Base-by-base conservation (phyloP, 1,284 basidiomycete species). In the Leccinum glutinopallens region DNA sequence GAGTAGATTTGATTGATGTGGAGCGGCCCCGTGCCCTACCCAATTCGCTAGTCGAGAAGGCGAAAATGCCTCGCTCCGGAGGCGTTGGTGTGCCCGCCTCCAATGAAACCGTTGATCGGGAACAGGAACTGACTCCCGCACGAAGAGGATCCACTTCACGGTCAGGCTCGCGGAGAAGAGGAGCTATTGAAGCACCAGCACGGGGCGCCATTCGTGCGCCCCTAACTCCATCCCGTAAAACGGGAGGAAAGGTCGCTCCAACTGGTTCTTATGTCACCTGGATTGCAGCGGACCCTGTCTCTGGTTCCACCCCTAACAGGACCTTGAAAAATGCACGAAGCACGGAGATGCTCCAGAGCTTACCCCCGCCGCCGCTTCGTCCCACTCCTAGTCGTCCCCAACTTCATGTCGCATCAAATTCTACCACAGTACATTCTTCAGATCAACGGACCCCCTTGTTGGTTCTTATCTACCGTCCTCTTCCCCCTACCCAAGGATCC, bases 401-500 rank as follows among this genome's bases (percentile, higher is more conserved):
- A 19, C 68, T 76, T 58, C 66, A 67, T 33, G 66, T 65, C 15
- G 33, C 73, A 12, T 71, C 74, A 13, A 63, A 64, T 59, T 71
- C 73, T 19, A 58, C 66, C 2, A n/a, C n/a, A 54, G 53, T 59
- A 19, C 65, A 35, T 64, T 66, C 22, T 61, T 65, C 32, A 71
- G 70, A 60, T 65, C 71, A 35, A 33, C 65, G 7, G 76, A 77
- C 4, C 66, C 58, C 60, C 57, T 60, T 61, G 62, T 61, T 13
- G 66, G 64, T 39, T 58, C 64, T 58, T 15, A 64, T 51, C 60
- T 64, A 56, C 37, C 72, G 76, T n/a, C 76, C 76, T 15, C 70
- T 77, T 13, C 75, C 76, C 17, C 68, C 75, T 32, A 77, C 74
- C 15, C 74, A 74, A 61, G 73, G 66, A 37, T n/a, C 71, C 33